A percentile compares a stretch with the other conserved stretches of the same genome.
Evolutionary conservation across 352 stramenopile genomes (phyloP).

Genomic region (Globisporangium parvum): DNA sequence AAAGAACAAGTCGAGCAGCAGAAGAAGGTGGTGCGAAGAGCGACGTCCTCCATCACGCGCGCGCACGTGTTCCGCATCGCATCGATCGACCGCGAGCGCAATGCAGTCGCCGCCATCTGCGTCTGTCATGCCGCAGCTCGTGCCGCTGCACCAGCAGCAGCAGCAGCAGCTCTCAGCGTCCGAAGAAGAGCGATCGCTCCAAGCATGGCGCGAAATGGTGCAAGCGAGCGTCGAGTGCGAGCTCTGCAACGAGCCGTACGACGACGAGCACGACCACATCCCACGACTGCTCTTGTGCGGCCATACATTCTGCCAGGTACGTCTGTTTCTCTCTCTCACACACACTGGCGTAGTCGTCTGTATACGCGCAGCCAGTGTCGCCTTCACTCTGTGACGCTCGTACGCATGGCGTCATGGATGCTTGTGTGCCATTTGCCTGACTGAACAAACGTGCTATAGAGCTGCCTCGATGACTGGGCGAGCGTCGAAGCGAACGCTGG

Average conservation of each 20-base stretch:
- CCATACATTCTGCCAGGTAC: slow-evolving; percentile 82
- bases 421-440: not conserved
- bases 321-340: no score
- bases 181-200: slow-evolving; percentile 44
- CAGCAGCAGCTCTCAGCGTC: slow-evolving; percentile 14
- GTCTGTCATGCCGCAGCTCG: slow-evolving; percentile 4
- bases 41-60: not conserved
- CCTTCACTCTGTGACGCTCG: not conserved
- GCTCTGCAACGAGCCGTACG: slow-evolving; percentile 82
- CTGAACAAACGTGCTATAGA: slow-evolving; percentile 17
- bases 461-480: slow-evolving; percentile 63
- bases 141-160: slow-evolving; percentile 10
- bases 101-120: not conserved
- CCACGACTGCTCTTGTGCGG: slow-evolving; percentile 68
- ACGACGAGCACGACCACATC: slow-evolving; percentile 59
- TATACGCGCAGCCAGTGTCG: not conserved
- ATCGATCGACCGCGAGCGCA: not conserved
- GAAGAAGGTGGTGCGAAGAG: no score
- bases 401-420: not conserved
- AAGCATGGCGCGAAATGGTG: slow-evolving; percentile 67
- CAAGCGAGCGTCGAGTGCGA: slow-evolving; percentile 81
- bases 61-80: not conserved
- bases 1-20: no score
- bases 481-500: slow-evolving; percentile 22
- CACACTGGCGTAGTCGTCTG: no score